phyloP scores from a whole-genome alignment of 805 yeast species.

The Lipomyces mesembrius region DNA sequence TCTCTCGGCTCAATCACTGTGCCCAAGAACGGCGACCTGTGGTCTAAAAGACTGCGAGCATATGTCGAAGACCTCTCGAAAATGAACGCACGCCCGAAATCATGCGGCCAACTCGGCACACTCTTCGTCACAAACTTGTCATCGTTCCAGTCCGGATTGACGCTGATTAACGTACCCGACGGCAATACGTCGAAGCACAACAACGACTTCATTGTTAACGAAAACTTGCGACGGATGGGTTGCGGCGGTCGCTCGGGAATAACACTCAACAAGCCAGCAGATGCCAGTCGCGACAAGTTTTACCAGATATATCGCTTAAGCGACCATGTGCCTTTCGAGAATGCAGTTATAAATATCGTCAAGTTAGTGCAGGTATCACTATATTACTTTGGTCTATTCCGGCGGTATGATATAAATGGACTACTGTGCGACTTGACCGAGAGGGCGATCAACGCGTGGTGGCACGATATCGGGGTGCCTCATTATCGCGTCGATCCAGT shows the following conservation, averaged over 20 bases:
- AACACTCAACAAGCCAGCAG: constrained; percentile 69
- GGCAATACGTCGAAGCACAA: constrained; percentile 52
- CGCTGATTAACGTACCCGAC: constrained; percentile 68
- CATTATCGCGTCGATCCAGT: constrained; percentile 47
- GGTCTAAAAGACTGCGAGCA: constrained; percentile 58
- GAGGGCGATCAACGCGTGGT: constrained; percentile 75
- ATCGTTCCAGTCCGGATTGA: constrained; percentile 73
- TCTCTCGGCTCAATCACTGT: constrained; percentile 62
- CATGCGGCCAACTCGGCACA: constrained; percentile 56
- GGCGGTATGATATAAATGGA: constrained; percentile 78
- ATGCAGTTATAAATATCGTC: constrained; percentile 76
- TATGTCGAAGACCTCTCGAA: constrained; percentile 68
- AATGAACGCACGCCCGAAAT: constrained; percentile 71
- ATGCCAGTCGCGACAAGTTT: constrained; percentile 81
- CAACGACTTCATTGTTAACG: constrained; percentile 65
- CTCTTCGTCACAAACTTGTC: constrained; percentile 84
- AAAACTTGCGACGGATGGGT: constrained; percentile 72
- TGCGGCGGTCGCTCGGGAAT: constrained; percentile 88
- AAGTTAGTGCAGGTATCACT: constrained; percentile 74
- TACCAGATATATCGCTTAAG: constrained; percentile 67
- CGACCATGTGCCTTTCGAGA: constrained; percentile 56
- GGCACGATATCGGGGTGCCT: constrained; percentile 67
- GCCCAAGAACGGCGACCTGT: constrained; percentile 53
- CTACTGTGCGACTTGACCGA: constrained; percentile 78
- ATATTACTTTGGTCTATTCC: constrained; percentile 75